Base-by-base conservation (phyloP, 306 rosid species). In the Elaeagnus macrophylla region DNA sequence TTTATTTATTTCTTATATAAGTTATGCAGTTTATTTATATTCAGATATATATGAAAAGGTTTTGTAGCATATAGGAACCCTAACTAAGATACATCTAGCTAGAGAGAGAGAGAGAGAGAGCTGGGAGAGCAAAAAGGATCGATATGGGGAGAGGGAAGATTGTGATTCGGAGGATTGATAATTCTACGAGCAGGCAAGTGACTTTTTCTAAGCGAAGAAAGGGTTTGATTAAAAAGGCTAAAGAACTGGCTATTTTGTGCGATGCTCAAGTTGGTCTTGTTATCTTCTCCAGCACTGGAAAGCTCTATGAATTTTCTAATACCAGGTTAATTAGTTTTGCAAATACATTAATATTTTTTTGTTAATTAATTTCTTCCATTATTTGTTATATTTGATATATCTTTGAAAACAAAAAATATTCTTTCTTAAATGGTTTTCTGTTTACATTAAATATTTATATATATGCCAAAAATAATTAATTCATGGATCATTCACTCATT, bases 161-260 rank as follows among this genome's bases (percentile, higher is more conserved):
- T 59, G 89, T 73, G 75, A 89, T 89, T 42, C 77, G 68, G 66
- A 78, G 84, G 81, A 85, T 89, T 56, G 97, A 82, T 45, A 85
- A 85, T 16, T 72, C 74, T 5, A 83, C 95, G 0, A 80, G 75
- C 72, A 77, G 97, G 68, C 95, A 89, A 75, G 97, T 89, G 62
- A 89, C 97, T 66, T 89, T 89, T 76, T 85, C 97, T 3, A 89
- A 89, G 80, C 80, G 97, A 57, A 78, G 97, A 61, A 85, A 89
- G 73, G 95, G 97, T 7, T 73, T 89, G 76, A 78, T 85, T 59
- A 89, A 89, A 80, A 89, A 89, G 71, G 89, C 97, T 0, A 82
- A 82, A 51, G 97, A 89, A 67, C 66, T 88, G 3, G 85, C 91
- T 7, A 82, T 84, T 65, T 81, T 88, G 50, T 88, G 96, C 25